These are phyloP conservation scores for Tolypocladium ovalisporum DNA, from an alignment of 2,329 filamentous ascomycete species.

Conservation along the genomic window DNA sequence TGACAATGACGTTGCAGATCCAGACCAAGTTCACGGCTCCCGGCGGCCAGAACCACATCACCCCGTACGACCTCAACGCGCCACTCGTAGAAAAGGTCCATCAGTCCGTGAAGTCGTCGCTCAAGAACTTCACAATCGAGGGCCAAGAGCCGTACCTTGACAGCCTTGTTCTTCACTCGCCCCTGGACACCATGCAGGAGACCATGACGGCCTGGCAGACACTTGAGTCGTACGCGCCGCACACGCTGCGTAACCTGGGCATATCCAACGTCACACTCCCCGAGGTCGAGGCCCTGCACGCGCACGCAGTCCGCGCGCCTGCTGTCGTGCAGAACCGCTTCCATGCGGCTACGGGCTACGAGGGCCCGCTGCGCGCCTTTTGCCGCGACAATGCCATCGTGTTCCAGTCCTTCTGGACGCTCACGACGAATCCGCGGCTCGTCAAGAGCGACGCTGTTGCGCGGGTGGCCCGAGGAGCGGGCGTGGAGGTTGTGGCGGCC, in stretches of 20 bases:
- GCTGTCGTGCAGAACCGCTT: constrained; percentile 70
- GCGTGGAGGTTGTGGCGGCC: constrained; percentile 27
- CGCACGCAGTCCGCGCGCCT: constrained; percentile 27
- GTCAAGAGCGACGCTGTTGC: constrained; percentile 33
- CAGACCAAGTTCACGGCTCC: constrained; percentile 76
- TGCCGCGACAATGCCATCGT: constrained; percentile 29
- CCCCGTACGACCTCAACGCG: constrained; percentile 50
- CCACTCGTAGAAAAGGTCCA: constrained; percentile 54
- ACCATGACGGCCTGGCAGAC: constrained; percentile 55
- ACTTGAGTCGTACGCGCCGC: constrained; percentile 56
- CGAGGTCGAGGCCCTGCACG: constrained; percentile 41
- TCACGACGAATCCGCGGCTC: constrained; percentile 34
- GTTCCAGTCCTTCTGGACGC: constrained; percentile 46
- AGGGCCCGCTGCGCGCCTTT: constrained; percentile 44
- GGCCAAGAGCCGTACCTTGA: constrained; percentile 43
- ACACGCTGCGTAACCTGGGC: constrained; percentile 54
- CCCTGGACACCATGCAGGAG: constrained; percentile 28
- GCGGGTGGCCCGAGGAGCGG: constrained; percentile 30
- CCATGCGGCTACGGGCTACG: constrained; percentile 46
- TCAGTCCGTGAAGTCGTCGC: constrained; percentile 55
- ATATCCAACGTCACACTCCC: constrained; percentile 62
- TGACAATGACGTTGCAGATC: constrained; percentile 31
- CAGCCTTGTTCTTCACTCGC: constrained; percentile 64
- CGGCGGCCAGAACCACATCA: constrained; percentile 46
- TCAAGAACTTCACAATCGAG: constrained; percentile 46